These are phyloP conservation scores for Nicotiana tabacum DNA, from an alignment of 257 asterid species.

Conservation along the genomic window DNA sequence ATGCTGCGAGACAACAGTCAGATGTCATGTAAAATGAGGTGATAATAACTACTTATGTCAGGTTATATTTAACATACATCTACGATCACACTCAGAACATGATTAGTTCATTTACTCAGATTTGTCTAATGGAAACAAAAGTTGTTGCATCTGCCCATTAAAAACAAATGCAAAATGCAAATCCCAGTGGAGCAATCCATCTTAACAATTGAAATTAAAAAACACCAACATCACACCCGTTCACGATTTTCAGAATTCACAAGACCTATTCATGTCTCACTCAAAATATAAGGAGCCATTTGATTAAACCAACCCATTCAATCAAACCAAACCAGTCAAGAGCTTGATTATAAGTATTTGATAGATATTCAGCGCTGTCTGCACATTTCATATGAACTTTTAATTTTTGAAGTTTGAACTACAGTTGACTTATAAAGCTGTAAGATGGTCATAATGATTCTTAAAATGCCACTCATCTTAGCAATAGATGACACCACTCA, in stretches of 20 bases:
- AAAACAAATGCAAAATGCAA: background rate
- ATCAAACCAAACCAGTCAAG: background rate
- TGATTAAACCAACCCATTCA: background rate
- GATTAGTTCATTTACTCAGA: background rate
- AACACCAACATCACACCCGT: background rate
- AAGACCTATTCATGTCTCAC: background rate
- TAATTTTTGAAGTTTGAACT: background rate
- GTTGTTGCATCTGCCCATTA: background rate
- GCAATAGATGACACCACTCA: background rate
- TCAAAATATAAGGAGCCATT: background rate
- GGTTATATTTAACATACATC: background rate
- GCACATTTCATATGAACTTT: constrained; percentile 3
- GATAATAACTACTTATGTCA: background rate
- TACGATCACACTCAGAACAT: background rate
- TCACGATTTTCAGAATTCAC: background rate
- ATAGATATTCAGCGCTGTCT: background rate
- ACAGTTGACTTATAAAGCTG: background rate
- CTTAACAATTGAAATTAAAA: background rate
- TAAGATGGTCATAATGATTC: background rate
- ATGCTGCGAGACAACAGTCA: constrained; percentile 39
- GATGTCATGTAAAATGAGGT: background rate
- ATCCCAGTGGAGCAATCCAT: background rate
- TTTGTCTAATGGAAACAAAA: background rate
- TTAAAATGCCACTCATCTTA: background rate
- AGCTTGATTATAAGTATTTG: background rate